Base-by-base conservation (phyloP, 306 rosid genomes). In the Castanea sativa region DNA sequence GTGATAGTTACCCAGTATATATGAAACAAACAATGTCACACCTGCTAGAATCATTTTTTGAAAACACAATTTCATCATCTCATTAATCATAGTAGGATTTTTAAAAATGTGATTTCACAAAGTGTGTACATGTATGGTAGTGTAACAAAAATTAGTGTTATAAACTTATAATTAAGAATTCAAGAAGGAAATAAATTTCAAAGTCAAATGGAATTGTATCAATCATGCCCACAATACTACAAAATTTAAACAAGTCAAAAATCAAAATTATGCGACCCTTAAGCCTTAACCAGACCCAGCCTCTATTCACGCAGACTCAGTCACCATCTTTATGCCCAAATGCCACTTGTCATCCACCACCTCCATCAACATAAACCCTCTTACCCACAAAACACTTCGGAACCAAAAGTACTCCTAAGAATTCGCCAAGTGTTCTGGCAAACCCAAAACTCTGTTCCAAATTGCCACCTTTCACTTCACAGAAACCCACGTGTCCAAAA, bases 1-100 rank as follows among this genome's bases (percentile, higher is more conserved):
- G 0, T 8, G 12, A 41, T 8, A 41, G 45, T 0, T 8, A 41
- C 0, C 0, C 0, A 41, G 0, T 41, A 0, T 0, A 41, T 41
- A 41, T 41, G 45, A 0, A 0, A 41, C 12, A 38, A 0, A 7
- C 11, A 38, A 38, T 8, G 11, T 0, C 11, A 38, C 3, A 0
- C 0, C 0, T 6, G 0, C 1, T 41, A 41, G 0, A 41, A 7
- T 41, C 0, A 41, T 41, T 8, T 41, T 41, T 41, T 2, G 3
- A 41, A 41, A 41, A 41, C 11, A 38, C 3, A 0, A 38, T 7
- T 38, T 33, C 2, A 0, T 33, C 38, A 33, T 5, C 38, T 33
- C 38, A 33, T 33, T 33, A 33, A 0, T 33, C 38, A 33, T 33
- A 5, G 5, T 33, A 33, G 38, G 38, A 33, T 32, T 35, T 35